A percentile compares a stretch with the other conserved stretches of the same genome.
These are phyloP conservation scores for Cokeromyces recurvatus DNA, from an alignment of 371 early-diverging fungal species.

Conservation along the genomic window DNA sequence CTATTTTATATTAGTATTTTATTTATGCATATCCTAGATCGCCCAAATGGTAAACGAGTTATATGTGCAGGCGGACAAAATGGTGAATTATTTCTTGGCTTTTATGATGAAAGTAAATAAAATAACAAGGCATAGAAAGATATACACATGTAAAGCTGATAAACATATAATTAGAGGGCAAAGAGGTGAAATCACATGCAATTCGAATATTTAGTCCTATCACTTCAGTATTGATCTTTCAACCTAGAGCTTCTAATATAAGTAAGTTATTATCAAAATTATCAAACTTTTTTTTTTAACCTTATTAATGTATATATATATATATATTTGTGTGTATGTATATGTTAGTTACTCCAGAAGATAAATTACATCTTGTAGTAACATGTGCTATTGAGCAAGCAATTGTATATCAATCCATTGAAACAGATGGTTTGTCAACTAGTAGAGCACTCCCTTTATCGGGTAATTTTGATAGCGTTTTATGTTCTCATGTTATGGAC, in stretches of 20 bases:
- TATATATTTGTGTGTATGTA: too few relatives aligned
- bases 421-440: constrained; percentile 35
- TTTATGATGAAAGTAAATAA: constrained; percentile 31
- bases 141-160: not conserved
- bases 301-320: too few relatives aligned
- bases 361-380: constrained; percentile 49
- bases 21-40: constrained; percentile 49
- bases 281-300: not conserved
- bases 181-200: constrained; percentile 26
- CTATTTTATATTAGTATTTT: constrained; percentile 48
- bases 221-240: constrained; percentile 43
- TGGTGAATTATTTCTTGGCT: constrained; percentile 47
- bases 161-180: constrained; percentile 15
- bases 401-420: constrained; percentile 49
- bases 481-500: constrained; percentile 70
- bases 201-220: constrained; percentile 43
- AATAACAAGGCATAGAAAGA: too few relatives aligned
- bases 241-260: constrained; percentile 42
- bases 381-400: constrained; percentile 65
- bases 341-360: constrained; percentile 16
- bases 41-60: constrained; percentile 33
- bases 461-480: constrained; percentile 59
- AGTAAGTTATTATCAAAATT: constrained; percentile 24
- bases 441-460: constrained; percentile 50
- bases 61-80: constrained; percentile 62